phyloP scores from a whole-genome alignment of 75 land plant genomes.

The Pseudotsuga menziesii region DNA sequence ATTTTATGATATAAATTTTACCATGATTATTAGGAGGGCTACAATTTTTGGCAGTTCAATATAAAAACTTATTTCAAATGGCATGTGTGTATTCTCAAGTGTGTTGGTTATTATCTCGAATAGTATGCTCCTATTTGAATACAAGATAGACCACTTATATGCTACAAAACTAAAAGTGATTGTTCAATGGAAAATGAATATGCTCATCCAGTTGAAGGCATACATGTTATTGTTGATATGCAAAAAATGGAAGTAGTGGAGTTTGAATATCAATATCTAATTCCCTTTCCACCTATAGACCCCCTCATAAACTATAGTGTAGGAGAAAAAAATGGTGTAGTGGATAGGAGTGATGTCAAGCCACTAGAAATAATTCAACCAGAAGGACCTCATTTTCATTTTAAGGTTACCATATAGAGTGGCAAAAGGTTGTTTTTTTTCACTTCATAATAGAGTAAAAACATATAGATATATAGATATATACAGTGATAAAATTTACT shows the following conservation, averaged over 20 bases:
- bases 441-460: too few species aligned
- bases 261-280: constrained; percentile 81
- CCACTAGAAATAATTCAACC: too few species aligned
- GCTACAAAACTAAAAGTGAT: constrained; percentile 92
- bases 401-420: too few species aligned
- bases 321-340: too few species aligned
- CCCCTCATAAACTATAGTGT: constrained; percentile 92
- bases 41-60: not conserved
- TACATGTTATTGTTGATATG: constrained; percentile 84
- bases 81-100: constrained; percentile 42
- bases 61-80: not conserved
- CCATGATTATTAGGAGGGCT: not conserved
- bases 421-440: too few species aligned
- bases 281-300: constrained; percentile 98
- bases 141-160: constrained; percentile 88
- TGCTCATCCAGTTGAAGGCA: constrained; percentile 97
- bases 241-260: constrained; percentile 85
- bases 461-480: too few species aligned
- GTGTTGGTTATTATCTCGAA: constrained; percentile 87
- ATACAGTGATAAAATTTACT: too few species aligned
- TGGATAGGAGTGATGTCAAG: too few species aligned
- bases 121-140: constrained; percentile 93
- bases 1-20: not conserved
- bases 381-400: too few species aligned
- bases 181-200: constrained; percentile 99